These are phyloP conservation scores for Manihot esculenta DNA, from an alignment of 441 rosid species.

Conservation along the genomic window DNA sequence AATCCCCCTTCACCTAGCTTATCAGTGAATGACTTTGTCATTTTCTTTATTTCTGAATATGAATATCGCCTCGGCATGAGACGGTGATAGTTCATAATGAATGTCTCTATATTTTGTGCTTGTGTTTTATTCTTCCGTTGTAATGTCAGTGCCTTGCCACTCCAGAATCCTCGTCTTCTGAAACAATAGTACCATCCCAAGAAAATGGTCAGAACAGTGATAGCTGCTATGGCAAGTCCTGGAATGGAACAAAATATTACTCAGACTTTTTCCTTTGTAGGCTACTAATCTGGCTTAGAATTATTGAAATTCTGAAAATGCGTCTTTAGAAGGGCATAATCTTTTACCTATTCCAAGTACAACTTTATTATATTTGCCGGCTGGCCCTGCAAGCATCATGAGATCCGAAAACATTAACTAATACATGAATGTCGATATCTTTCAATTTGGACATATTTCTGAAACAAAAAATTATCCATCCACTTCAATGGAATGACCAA, in stretches of 20 bases:
- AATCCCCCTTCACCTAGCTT: slow-evolving; percentile 44
- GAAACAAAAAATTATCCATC: no score
- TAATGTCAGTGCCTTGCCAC: not conserved
- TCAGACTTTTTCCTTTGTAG: not conserved
- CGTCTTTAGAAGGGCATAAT: no score
- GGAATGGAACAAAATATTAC: not conserved
- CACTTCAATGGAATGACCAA: no score
- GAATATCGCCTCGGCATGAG: slow-evolving; percentile 1
- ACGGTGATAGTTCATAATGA: slow-evolving; percentile 3
- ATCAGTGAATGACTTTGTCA: slow-evolving; percentile 33
- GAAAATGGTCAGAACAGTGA: not conserved
- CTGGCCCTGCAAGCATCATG: no score
- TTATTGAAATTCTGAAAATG: not conserved
- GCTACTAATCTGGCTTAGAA: not conserved
- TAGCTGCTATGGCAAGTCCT: not conserved
- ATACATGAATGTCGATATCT: no score
- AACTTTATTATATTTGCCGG: no score
- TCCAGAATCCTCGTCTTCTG: not conserved
- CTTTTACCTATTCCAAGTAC: no score
- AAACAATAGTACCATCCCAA: not conserved
- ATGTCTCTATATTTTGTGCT: not conserved
- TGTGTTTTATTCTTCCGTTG: not conserved
- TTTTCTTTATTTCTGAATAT: slow-evolving; percentile 27
- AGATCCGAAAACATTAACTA: no score
- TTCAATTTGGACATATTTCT: no score